Evolutionary conservation across 768 basidiomycete species (phyloP).

Genomic region (Leucocoprinus sp.): DNA sequence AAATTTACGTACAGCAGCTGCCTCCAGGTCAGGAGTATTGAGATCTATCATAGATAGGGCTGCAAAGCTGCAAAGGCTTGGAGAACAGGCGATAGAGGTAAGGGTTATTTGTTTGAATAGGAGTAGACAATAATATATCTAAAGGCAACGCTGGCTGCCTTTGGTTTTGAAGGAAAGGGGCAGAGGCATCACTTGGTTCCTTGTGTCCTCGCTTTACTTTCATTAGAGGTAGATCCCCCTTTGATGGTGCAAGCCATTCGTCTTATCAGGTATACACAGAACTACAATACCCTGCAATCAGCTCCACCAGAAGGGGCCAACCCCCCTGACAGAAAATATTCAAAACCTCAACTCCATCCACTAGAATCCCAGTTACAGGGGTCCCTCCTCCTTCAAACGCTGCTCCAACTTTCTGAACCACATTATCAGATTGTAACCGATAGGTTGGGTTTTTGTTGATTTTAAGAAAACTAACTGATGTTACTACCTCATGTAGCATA

Average conservation of each 20-base stretch:
- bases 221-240: constrained; percentile 33
- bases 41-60: constrained; percentile 69
- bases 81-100: constrained; percentile 41
- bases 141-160: constrained; percentile 53
- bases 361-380: constrained; percentile 75
- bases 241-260: background rate
- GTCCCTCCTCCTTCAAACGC: constrained; percentile 74
- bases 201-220: constrained; percentile 53
- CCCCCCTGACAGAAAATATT: constrained; percentile 13
- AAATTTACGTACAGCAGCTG: constrained; percentile 34
- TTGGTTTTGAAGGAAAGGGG: constrained; percentile 44
- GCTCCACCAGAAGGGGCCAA: constrained; percentile 7
- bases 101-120: background rate
- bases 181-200: constrained; percentile 50
- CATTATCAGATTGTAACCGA: constrained; percentile 62
- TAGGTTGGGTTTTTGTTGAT: constrained; percentile 38
- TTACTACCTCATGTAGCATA: constrained; percentile 36
- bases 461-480: background rate
- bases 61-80: constrained; percentile 36
- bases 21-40: constrained; percentile 69
- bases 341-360: constrained; percentile 19
- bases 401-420: constrained; percentile 61
- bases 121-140: constrained; percentile 9
- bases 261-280: background rate
- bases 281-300: constrained; percentile 5